Conservation (phyloP, 306 rosid genomes). For the Lathyrus oleraceus region DNA sequence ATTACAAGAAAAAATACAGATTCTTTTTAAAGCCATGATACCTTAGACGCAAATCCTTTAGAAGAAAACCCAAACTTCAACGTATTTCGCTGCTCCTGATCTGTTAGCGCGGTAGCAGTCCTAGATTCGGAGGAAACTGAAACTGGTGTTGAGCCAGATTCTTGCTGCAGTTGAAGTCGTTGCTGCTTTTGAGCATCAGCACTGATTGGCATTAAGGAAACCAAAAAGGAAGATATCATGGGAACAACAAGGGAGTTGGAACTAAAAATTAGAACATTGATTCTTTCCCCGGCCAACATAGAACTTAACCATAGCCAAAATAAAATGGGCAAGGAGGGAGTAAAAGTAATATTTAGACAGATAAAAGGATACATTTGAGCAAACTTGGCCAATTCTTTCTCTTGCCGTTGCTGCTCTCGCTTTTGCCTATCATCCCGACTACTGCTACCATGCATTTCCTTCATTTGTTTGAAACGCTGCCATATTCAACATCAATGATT, state of each 20-base stretch:
- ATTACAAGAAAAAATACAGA: not conserved
- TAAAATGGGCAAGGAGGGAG: not conserved
- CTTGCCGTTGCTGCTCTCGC: slow-evolving; percentile 93
- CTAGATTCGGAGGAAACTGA: slow-evolving; percentile 58
- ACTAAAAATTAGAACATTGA: not conserved
- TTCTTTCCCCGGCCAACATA: not conserved
- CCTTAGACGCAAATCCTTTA: slow-evolving; percentile 77
- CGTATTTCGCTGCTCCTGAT: slow-evolving; percentile 84
- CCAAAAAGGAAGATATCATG: slow-evolving; percentile 9
- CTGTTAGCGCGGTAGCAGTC: slow-evolving; percentile 68
- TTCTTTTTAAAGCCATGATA: slow-evolving; percentile 12
- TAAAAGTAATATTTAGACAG: not conserved
- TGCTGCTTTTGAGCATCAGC: slow-evolving; percentile 89
- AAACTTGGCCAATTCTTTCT: slow-evolving; percentile 83
- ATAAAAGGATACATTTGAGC: slow-evolving; percentile 68
- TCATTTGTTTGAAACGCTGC: slow-evolving; percentile 95
- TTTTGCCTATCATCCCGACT: slow-evolving; percentile 90
- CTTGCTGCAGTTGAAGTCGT: slow-evolving; percentile 65
- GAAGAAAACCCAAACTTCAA: slow-evolving; percentile 93
- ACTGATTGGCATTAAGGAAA: slow-evolving; percentile 46
- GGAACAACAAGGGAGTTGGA: not conserved
- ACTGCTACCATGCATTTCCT: slow-evolving; percentile 92
- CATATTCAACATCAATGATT: slow-evolving; percentile 30
- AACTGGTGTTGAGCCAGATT: slow-evolving; percentile 51
- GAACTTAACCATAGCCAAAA: not conserved